Evolutionary conservation across 257 asterid genomes (phyloP), one percentile per base, ranked within the genome.

Genomic region (Handroanthus guayacan): DNA sequence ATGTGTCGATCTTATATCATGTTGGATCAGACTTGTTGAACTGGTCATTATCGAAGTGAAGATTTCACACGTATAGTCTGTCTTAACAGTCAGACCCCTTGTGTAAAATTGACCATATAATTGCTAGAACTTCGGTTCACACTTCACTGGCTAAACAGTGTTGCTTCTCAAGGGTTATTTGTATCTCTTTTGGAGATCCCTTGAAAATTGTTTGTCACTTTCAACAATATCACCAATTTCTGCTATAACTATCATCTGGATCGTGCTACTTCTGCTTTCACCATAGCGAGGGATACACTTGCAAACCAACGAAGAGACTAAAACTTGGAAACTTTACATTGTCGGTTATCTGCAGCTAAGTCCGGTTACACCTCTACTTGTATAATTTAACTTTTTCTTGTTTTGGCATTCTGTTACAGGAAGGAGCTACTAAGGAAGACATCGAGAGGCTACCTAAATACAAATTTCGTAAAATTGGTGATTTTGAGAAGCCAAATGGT

Each of bases 361-460:
- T 48, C 54, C 55, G 72, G 38, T 17, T 67, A 55, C 61, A 41
- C 37, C 65, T 43, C 31, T 39, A 43, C 2, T 41, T 31, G 44
- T 57, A 17, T 38, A 37, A 7, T 61, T 66, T 25, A 25, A 25
- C 9, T 38, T 62, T 20, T 39, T 43, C 65, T 67, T 52, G 8
- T 68, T 60, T 54, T 82, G 80, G 62, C 47, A 63, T 44, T 67
- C 31, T 71, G 78, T 71, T 62, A n/a, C 87, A 93, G 98, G 98
- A 93, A 86, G 98, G 98, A 81, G 98, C 98, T 75, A 84, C 96
- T 13, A 87, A 87, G 86, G 97, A 93, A 80, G 98, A 88, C 71
- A 89, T 93, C 12, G 95, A 91, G 56, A 86, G 89, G 39, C 86
- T 93, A 39, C 95, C 98, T 55, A 91, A 62, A 75, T 93, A 80